Evolutionary conservation across 139 green algal genomes (phyloP).

Genomic region (Haematococcus sp.): DNA sequence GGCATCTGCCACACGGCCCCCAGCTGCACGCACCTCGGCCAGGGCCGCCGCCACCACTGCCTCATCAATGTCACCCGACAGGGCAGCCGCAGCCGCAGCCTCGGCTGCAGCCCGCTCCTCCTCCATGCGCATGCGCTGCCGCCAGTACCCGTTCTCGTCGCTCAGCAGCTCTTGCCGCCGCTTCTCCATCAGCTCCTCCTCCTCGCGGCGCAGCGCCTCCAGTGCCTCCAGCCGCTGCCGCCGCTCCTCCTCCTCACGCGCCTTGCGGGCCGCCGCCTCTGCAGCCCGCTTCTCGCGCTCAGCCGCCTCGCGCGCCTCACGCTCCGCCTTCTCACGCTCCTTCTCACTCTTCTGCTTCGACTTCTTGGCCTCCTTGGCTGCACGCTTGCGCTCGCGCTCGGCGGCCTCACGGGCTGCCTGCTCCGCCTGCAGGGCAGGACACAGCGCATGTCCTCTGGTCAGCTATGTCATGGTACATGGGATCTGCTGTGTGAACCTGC

Average conservation of each 20-base stretch:
- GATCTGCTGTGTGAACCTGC: not conserved
- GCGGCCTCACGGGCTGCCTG: constrained; percentile 35
- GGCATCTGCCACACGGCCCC: too few species aligned
- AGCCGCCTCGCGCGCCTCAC: constrained; percentile 34
- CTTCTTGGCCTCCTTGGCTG: constrained; percentile 54
- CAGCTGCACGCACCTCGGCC: too few species aligned
- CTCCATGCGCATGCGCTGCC: constrained; percentile 62
- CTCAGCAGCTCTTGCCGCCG: constrained; percentile 69
- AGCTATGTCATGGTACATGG: not conserved
- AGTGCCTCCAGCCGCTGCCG: constrained; percentile 38
- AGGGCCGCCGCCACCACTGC: not conserved
- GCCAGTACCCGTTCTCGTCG: constrained; percentile 78
- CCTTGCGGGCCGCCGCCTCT: constrained; percentile 16
- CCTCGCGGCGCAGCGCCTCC: constrained; percentile 40
- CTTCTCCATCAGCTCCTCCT: constrained; percentile 68
- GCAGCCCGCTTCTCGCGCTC: constrained; percentile 11
- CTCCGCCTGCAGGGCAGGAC: constrained; percentile 29
- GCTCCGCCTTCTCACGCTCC: constrained; percentile 48
- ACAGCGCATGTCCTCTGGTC: not conserved
- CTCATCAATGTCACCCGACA: not conserved
- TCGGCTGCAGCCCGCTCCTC: constrained; percentile 14
- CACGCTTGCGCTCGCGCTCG: constrained; percentile 45
- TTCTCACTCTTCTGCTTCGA: constrained; percentile 61
- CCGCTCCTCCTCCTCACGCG: constrained; percentile 36
- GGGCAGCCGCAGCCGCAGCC: not conserved